Percentiles rank a stretch among this genome's conserved stretches.
Conservation (phyloP, 768 basidiomycete species). For the Naematelia aurantialba region DNA sequence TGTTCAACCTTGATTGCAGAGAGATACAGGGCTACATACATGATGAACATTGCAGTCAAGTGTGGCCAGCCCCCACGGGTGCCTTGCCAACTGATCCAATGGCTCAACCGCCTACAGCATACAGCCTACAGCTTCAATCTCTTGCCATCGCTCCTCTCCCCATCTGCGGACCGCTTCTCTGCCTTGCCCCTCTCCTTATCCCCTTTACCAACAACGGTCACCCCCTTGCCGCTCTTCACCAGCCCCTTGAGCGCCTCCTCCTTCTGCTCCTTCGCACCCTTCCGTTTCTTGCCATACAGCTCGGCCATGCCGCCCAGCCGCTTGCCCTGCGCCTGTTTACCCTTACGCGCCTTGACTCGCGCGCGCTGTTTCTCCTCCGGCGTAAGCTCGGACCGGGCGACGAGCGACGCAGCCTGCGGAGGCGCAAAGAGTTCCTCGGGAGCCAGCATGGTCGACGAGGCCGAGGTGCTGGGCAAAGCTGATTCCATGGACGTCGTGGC, state of each 20-base stretch:
- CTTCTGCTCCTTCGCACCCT: slow-evolving; percentile 70
- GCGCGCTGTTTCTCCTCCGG: slow-evolving; percentile 73
- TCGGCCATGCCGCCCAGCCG: slow-evolving; percentile 66
- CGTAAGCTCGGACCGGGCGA: slow-evolving; percentile 73
- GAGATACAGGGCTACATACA: background rate
- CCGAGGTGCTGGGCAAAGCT: slow-evolving; percentile 77
- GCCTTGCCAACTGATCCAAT: no score
- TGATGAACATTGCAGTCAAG: no score
- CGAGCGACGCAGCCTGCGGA: slow-evolving; percentile 56
- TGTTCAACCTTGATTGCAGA: no score
- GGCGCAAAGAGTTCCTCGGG: slow-evolving; percentile 81
- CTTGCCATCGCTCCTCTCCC: slow-evolving; percentile 31
- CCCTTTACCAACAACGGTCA: slow-evolving; percentile 49
- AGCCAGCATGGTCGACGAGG: slow-evolving; percentile 74
- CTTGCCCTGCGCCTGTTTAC: slow-evolving; percentile 65
- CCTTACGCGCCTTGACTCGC: slow-evolving; percentile 52
- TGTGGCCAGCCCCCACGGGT: no score
- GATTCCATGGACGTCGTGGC: slow-evolving; percentile 81
- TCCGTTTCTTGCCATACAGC: slow-evolving; percentile 51
- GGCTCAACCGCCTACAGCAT: no score
- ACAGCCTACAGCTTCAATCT: slow-evolving; percentile 43
- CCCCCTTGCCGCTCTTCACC: slow-evolving; percentile 64
- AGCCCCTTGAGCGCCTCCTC: slow-evolving; percentile 75
- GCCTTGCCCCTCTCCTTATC: slow-evolving; percentile 30
- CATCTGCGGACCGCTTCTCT: slow-evolving; percentile 19